These are phyloP conservation scores for Haematococcus sp. DNA, from an alignment of 139 green algal genomes.

Conservation along the genomic window DNA sequence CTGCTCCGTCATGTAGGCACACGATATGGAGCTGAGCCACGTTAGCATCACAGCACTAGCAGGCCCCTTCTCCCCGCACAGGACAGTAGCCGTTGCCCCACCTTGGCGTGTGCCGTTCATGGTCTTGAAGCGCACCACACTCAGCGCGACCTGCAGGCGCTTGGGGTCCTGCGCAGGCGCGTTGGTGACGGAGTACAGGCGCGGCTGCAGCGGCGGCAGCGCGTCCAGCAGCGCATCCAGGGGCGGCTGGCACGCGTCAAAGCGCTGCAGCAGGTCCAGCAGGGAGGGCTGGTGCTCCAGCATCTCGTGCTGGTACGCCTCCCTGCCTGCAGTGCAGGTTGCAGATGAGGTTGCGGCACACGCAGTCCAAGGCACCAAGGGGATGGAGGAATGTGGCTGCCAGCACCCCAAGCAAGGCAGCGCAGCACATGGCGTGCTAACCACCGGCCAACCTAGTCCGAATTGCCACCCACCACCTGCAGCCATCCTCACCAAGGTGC, in stretches of 20 bases:
- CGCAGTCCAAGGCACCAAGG: neutral
- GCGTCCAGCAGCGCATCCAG: conserved; percentile 79
- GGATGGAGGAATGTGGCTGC: neutral
- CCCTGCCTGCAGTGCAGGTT: conserved; percentile 25
- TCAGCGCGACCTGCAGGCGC: conserved; percentile 66
- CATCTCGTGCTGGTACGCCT: conserved; percentile 66
- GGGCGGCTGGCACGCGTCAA: conserved; percentile 71
- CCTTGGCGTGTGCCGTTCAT: conserved; percentile 31
- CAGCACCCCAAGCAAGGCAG: neutral
- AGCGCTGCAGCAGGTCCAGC: conserved; percentile 76
- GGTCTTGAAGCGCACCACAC: conserved; percentile 67
- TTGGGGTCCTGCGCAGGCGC: neutral
- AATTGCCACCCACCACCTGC: no score
- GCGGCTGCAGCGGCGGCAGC: conserved; percentile 71
- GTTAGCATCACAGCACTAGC: no score
- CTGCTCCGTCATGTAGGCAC: conserved; percentile 30
- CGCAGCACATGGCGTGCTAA: neutral
- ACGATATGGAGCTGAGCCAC: conserved; percentile 15
- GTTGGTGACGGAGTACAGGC: conserved; percentile 88
- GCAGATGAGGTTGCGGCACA: neutral
- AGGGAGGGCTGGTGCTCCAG: conserved; percentile 58
- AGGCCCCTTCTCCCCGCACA: no score
- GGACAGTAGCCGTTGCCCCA: no score
- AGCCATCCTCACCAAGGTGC: no score
- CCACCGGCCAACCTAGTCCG: no score